These are phyloP conservation scores for Backusella tarrabulga DNA, from an alignment of 192 early-diverging fungal species.

Conservation along the genomic window DNA sequence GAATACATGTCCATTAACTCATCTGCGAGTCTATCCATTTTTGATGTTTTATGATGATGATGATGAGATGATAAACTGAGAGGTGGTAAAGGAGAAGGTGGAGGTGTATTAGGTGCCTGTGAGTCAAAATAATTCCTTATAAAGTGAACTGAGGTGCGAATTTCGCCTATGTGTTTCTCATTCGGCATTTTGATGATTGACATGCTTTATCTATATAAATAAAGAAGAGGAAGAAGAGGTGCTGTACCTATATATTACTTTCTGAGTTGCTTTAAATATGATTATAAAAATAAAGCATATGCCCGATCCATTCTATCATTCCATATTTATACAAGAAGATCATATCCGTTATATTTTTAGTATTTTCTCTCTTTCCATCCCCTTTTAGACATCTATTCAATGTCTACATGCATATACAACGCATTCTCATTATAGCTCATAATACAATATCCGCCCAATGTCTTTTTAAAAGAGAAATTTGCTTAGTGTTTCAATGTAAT, in stretches of 20 bases:
- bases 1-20: not conserved
- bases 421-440: too few species aligned
- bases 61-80: not conserved
- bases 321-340: not conserved
- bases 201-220: slow-evolving; percentile 2
- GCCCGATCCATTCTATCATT: not conserved
- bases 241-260: not conserved
- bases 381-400: too few species aligned
- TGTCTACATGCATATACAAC: too few species aligned
- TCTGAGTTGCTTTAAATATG: not conserved
- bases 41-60: not conserved
- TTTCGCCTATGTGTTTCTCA: not conserved
- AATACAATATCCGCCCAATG: too few species aligned
- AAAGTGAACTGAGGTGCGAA: not conserved
- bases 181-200: not conserved
- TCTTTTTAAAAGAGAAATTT: too few species aligned
- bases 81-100: not conserved
- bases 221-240: not conserved
- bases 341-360: not conserved
- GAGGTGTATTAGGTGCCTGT: not conserved
- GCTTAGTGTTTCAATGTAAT: too few species aligned
- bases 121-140: not conserved
- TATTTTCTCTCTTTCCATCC: not conserved
- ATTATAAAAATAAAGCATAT: not conserved
- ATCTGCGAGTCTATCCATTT: not conserved